phyloP scores from a whole-genome alignment of 345 rosid genomes.

The Eucalyptus dawsonii region DNA sequence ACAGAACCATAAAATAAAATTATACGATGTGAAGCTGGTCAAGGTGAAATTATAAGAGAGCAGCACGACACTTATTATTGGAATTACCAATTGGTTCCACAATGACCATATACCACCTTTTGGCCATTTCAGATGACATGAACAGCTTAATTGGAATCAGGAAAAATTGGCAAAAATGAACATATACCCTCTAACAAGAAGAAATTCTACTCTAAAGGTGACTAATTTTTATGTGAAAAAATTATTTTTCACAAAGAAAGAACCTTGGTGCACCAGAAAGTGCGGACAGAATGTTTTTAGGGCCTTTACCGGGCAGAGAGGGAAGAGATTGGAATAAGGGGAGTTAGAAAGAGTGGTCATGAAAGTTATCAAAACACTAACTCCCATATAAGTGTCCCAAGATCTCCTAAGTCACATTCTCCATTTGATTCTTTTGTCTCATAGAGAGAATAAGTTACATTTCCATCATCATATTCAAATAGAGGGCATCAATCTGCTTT shows the following conservation, averaged over 20 bases:
- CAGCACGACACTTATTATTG: background rate
- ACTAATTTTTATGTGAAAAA: background rate
- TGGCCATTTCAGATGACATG: background rate
- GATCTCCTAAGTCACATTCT: background rate
- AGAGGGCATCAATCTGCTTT: background rate
- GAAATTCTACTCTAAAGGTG: background rate
- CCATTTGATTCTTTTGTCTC: background rate
- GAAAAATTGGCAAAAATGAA: background rate
- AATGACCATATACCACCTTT: background rate
- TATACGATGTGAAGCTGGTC: background rate
- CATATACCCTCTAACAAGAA: background rate
- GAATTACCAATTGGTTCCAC: background rate
- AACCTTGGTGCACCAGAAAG: background rate
- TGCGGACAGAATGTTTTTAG: background rate
- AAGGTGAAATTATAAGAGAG: background rate
- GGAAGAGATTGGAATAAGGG: background rate
- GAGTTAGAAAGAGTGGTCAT: background rate
- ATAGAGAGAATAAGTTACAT: background rate
- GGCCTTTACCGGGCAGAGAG: background rate
- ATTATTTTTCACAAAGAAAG: background rate
- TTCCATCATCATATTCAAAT: background rate
- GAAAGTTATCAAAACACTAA: background rate
- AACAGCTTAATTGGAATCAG: background rate
- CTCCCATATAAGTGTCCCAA: background rate
- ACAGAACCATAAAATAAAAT: background rate